Evolutionary conservation across 2,329 filamentous ascomycete genomes (phyloP).

Genomic region (Mycosphaerella sp.): DNA sequence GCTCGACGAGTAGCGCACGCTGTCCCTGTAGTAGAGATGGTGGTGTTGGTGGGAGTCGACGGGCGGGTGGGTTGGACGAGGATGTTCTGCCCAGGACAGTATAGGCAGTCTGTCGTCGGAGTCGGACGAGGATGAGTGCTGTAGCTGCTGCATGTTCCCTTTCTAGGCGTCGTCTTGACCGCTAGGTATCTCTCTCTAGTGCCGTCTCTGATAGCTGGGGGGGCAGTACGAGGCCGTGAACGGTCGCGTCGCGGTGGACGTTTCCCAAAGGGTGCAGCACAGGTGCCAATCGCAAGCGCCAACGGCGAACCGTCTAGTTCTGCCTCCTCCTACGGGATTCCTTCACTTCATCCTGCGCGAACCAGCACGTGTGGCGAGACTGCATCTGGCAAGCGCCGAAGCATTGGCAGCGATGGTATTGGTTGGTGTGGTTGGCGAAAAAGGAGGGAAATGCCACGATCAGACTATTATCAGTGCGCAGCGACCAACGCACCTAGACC

Average conservation of each 20-base stretch:
- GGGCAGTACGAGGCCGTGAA: constrained; percentile 3
- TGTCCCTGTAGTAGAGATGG: neutral
- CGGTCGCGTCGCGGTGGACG: constrained; percentile 3
- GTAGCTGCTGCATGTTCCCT: neutral
- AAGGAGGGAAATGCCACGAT: neutral
- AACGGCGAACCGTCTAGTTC: constrained; percentile 8
- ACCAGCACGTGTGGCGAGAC: constrained; percentile 4
- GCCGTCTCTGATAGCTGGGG: neutral
- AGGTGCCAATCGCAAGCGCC: constrained; percentile 9
- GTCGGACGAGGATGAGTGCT: neutral
- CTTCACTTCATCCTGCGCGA: constrained; percentile 1
- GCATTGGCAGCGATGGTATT: constrained; percentile 1
- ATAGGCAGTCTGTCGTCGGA: neutral
- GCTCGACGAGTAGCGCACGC: constrained; percentile 7
- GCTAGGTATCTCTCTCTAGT: neutral
- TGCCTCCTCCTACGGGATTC: constrained; percentile 7
- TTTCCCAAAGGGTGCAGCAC: constrained; percentile 3
- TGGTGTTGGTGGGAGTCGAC: constrained; percentile 4
- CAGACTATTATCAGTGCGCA: neutral
- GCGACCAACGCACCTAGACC: too few relatives aligned
- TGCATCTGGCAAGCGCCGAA: constrained; percentile 7
- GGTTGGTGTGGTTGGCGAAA: constrained; percentile 12
- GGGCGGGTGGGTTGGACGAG: neutral
- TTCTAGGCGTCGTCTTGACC: constrained; percentile 1
- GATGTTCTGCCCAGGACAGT: neutral